Conservation (phyloP, 2,329 filamentous ascomycete genomes). For the Apiospora phragmitis region DNA sequence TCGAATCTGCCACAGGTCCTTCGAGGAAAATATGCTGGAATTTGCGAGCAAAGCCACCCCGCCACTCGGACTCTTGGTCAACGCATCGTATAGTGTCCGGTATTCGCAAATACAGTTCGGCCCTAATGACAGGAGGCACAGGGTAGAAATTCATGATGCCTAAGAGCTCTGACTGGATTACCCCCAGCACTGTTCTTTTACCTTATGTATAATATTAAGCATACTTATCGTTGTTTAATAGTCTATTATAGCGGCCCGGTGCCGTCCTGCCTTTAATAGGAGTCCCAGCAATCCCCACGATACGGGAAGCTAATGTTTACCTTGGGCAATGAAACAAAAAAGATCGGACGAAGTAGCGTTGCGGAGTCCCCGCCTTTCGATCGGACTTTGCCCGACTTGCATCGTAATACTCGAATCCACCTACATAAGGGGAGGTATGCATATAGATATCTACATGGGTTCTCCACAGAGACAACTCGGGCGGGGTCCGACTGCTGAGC, state of each 20-base stretch:
- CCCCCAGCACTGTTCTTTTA: background rate
- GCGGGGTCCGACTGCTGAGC: background rate
- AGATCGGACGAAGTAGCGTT: background rate
- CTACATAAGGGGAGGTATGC: background rate
- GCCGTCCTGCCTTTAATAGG: background rate
- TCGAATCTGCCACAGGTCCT: constrained; percentile 33
- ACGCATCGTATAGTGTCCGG: constrained; percentile 35
- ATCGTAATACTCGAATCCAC: background rate
- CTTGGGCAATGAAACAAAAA: background rate
- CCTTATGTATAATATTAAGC: background rate
- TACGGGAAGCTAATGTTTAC: background rate
- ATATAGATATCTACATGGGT: background rate
- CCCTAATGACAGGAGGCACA: constrained; percentile 32
- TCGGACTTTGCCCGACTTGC: background rate
- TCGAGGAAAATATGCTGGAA: constrained; percentile 43
- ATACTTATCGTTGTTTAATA: background rate
- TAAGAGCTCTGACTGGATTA: background rate
- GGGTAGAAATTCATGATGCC: constrained; percentile 37
- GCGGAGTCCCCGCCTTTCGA: background rate
- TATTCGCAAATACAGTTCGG: constrained; percentile 36
- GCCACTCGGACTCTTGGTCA: constrained; percentile 38
- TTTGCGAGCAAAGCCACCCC: constrained; percentile 33
- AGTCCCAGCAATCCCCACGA: background rate
- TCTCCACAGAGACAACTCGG: background rate
- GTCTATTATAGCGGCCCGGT: background rate